Conservation (phyloP, 2,329 filamentous ascomycete species). For the Plectosphaerella plurivora region DNA sequence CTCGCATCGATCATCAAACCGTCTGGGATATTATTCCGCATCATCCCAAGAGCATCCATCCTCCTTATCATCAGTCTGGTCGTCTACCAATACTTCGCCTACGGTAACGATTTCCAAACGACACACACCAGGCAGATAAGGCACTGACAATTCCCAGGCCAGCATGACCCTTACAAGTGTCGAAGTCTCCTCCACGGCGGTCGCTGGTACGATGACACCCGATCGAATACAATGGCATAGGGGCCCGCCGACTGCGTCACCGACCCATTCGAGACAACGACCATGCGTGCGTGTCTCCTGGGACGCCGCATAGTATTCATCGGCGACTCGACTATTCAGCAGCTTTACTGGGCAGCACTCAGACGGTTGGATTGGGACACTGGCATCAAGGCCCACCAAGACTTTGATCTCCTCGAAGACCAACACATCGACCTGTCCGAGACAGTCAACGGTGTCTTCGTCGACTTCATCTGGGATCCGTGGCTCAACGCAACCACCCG, state of each 20-base stretch:
- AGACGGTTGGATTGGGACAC: slow-evolving; percentile 7
- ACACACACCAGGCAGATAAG: background rate
- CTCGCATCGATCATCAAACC: background rate
- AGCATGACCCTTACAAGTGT: slow-evolving; percentile 49
- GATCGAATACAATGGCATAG: background rate
- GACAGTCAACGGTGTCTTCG: slow-evolving; percentile 7
- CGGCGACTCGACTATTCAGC: slow-evolving; percentile 56
- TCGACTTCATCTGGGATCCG: slow-evolving; percentile 54
- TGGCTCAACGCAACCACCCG: slow-evolving; percentile 44
- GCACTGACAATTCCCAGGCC: slow-evolving; percentile 6
- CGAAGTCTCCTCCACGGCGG: slow-evolving; percentile 44
- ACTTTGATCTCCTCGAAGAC: slow-evolving; percentile 8
- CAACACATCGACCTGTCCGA: slow-evolving; percentile 7
- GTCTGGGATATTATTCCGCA: background rate
- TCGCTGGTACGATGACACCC: slow-evolving; percentile 35
- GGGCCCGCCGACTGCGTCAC: background rate
- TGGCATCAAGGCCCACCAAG: slow-evolving; percentile 7
- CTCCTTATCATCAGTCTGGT: slow-evolving; percentile 6
- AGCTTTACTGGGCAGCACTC: slow-evolving; percentile 51
- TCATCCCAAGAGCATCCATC: slow-evolving; percentile 1
- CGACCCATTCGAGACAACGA: background rate
- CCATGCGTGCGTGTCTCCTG: slow-evolving; percentile 40
- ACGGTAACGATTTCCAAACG: slow-evolving; percentile 1
- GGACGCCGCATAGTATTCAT: slow-evolving; percentile 51
- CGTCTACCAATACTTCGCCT: slow-evolving; percentile 8